These are phyloP conservation scores for Curvularia lunata DNA, from an alignment of 2,329 filamentous ascomycete species.

Conservation along the genomic window DNA sequence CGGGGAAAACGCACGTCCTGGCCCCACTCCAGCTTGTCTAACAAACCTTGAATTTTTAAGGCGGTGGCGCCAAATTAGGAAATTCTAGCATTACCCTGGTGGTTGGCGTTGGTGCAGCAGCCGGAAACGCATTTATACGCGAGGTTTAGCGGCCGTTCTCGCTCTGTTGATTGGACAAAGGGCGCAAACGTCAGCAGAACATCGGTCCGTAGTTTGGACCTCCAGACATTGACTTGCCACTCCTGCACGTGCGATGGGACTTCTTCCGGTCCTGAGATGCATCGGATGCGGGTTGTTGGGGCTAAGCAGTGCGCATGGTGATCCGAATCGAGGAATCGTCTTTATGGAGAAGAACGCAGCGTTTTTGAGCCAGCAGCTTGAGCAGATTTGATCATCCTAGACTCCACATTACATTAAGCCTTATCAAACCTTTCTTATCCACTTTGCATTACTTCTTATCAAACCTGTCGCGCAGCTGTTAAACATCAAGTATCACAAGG, in stretches of 20 bases:
- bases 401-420: neutral
- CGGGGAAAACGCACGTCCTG: slow-evolving; percentile 4
- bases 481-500: neutral
- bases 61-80: slow-evolving; percentile 10
- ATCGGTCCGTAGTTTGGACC: slow-evolving; percentile 9
- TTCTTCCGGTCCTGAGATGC: slow-evolving; percentile 19
- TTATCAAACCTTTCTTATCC: neutral
- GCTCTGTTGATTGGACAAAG: slow-evolving; percentile 16
- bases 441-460: neutral
- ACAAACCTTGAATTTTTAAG: slow-evolving; percentile 1
- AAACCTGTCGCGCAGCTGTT: neutral
- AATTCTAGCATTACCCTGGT: slow-evolving; percentile 14
- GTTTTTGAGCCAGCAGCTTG: neutral
- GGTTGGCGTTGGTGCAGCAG: slow-evolving; percentile 1
- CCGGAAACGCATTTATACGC: slow-evolving; percentile 24
- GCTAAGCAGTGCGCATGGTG: neutral
- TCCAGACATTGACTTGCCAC: slow-evolving; percentile 13
- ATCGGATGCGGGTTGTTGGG: slow-evolving; percentile 3
- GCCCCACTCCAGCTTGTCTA: slow-evolving; percentile 1
- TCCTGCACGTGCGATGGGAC: slow-evolving; percentile 4
- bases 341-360: neutral
- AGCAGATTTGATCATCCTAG: neutral
- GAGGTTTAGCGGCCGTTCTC: slow-evolving; percentile 7
- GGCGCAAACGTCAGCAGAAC: slow-evolving; percentile 1
- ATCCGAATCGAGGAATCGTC: neutral